These are phyloP conservation scores for Dactylellina parvicollis DNA, from an alignment of 2,329 filamentous ascomycete genomes.

Conservation along the genomic window DNA sequence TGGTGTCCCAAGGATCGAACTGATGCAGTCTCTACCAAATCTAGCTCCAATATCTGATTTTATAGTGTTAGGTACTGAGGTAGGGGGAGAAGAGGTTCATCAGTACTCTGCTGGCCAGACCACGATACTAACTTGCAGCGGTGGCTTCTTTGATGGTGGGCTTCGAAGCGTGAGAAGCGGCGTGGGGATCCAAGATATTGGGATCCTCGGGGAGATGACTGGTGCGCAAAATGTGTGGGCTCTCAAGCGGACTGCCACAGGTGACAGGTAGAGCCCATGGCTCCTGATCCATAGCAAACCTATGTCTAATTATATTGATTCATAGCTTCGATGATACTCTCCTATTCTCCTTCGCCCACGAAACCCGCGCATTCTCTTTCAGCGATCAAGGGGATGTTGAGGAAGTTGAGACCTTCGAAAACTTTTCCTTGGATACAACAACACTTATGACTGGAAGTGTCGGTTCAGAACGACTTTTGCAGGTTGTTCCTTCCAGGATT, in stretches of 20 bases:
- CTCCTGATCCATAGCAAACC: background rate
- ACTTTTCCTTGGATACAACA: constrained; percentile 73
- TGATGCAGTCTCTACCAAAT: constrained; percentile 81
- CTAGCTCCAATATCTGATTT: constrained; percentile 94
- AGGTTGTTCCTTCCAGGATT: constrained; percentile 75
- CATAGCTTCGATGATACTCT: constrained; percentile 72
- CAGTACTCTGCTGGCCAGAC: constrained; percentile 95
- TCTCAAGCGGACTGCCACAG: constrained; percentile 66
- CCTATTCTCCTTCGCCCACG: constrained; percentile 80
- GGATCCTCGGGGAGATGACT: constrained; percentile 80
- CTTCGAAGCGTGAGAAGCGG: constrained; percentile 91
- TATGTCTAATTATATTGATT: background rate
- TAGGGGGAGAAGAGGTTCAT: constrained; percentile 76
- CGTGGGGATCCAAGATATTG: constrained; percentile 88
- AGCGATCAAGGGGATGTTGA: constrained; percentile 79
- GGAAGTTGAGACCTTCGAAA: constrained; percentile 80
- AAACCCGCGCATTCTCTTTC: constrained; percentile 85
- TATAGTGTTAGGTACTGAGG: constrained; percentile 94
- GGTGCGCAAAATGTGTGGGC: constrained; percentile 78
- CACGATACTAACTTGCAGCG: constrained; percentile 89
- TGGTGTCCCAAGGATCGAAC: constrained; percentile 66
- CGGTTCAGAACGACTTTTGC: constrained; percentile 72
- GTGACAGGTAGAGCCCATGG: constrained; percentile 55
- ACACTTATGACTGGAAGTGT: constrained; percentile 78
- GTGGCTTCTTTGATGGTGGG: constrained; percentile 87